Conservation (phyloP, 257 asterid species). For the Buddleja alternifolia region DNA sequence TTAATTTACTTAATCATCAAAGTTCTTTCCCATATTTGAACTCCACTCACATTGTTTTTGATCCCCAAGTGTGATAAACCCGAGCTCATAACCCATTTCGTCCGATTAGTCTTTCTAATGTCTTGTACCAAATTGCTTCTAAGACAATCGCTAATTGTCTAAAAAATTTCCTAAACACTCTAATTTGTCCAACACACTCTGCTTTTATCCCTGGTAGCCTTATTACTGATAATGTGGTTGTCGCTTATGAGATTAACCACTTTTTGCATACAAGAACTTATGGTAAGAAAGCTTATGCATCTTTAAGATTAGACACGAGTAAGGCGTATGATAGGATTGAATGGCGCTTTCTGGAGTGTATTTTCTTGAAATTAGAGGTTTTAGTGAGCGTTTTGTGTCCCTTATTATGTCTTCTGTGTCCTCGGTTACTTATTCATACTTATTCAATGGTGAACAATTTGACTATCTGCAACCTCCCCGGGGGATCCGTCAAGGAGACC, state of each 20-base stretch:
- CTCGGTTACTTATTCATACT: background rate
- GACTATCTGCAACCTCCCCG: background rate
- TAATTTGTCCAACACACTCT: too few relatives aligned
- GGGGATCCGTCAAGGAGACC: background rate
- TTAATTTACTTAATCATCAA: too few relatives aligned
- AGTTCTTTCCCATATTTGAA: too few relatives aligned
- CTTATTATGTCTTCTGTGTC: background rate
- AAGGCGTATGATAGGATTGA: too few relatives aligned
- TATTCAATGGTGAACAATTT: too few relatives aligned
- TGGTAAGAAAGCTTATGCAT: background rate
- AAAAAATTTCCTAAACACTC: background rate
- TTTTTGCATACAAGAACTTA: background rate
- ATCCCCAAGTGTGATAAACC: too few relatives aligned
- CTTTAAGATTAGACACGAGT: background rate
- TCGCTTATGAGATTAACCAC: background rate
- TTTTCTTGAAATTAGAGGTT: background rate
- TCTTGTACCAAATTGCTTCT: too few relatives aligned
- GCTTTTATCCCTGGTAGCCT: background rate
- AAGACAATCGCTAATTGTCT: too few relatives aligned
- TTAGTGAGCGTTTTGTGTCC: background rate
- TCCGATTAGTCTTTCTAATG: too few relatives aligned
- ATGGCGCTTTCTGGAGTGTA: too few relatives aligned
- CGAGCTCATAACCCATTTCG: too few relatives aligned
- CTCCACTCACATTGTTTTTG: too few relatives aligned
- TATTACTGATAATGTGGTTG: background rate